A percentile compares a stretch with the other conserved stretches of the same genome.
Evolutionary conservation across 2,329 filamentous ascomycete genomes (phyloP).

Genomic region (Fusarium sterilihyphosum): DNA sequence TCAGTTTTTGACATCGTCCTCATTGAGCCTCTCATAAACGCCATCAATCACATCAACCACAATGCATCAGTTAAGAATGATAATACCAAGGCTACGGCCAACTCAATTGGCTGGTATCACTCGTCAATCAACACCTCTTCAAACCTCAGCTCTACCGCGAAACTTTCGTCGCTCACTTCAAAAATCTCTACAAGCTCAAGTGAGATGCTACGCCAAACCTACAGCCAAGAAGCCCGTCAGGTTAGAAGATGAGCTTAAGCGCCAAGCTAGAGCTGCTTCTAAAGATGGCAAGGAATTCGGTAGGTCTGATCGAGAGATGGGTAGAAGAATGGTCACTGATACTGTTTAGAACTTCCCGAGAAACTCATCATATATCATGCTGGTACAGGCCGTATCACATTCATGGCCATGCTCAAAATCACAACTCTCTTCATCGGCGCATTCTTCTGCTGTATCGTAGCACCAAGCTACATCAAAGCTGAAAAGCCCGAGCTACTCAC

Average conservation of each 20-base stretch:
- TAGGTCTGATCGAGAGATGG: not conserved
- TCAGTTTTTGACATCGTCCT: conserved; percentile 20
- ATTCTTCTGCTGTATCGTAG: conserved; percentile 72
- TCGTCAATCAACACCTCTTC: not conserved
- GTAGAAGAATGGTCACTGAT: not conserved
- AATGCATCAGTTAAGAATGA: conserved; percentile 38
- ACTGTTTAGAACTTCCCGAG: conserved; percentile 60
- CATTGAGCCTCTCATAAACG: conserved; percentile 9
- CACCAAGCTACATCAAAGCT: conserved; percentile 64
- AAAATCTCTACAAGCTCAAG: conserved; percentile 38
- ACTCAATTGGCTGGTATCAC: not conserved
- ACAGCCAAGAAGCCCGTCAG: conserved; percentile 19
- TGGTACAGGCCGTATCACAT: conserved; percentile 72
- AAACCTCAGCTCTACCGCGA: conserved; percentile 17
- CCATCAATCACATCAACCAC: conserved; percentile 1
- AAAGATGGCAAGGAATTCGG: conserved; percentile 35
- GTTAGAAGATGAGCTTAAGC: conserved; percentile 42
- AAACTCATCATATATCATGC: conserved; percentile 79
- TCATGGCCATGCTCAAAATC: conserved; percentile 76
- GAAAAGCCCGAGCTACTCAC: conserved; percentile 51
- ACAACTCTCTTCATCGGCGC: conserved; percentile 75
- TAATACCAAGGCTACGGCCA: conserved; percentile 32
- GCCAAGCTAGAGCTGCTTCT: conserved; percentile 41
- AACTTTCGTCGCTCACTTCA: conserved; percentile 34
- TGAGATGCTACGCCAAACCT: conserved; percentile 41